phyloP scores from a whole-genome alignment of 2,329 filamentous ascomycete genomes.

The Fusarium acutatum region DNA sequence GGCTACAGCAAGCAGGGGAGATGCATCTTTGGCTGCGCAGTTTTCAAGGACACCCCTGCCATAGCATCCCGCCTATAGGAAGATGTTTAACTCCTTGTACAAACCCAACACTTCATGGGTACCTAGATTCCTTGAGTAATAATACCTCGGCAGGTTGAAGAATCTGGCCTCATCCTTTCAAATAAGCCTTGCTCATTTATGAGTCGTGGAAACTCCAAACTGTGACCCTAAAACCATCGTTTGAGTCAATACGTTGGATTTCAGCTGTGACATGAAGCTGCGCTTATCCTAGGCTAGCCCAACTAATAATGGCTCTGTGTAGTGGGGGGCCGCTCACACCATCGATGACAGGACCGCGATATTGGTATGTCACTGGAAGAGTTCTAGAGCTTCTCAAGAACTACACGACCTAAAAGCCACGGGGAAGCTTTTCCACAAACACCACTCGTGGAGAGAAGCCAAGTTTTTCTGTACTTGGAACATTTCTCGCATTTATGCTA shows the following conservation, averaged over 20 bases:
- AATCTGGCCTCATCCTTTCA: neutral
- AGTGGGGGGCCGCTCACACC: slow-evolving; percentile 15
- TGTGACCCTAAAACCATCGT: neutral
- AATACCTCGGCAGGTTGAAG: neutral
- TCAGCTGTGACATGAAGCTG: neutral
- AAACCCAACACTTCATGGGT: neutral
- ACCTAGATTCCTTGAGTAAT: neutral
- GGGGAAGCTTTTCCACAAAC: neutral
- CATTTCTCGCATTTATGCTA: neutral
- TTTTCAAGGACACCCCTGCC: neutral
- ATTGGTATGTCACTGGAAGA: slow-evolving; percentile 22
- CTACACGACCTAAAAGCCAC: neutral
- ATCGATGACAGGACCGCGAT: neutral
- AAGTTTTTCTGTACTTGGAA: neutral
- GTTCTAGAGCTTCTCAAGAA: slow-evolving; percentile 18
- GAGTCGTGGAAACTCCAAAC: neutral
- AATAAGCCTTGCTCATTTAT: neutral
- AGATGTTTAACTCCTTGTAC: neutral
- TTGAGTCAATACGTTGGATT: slow-evolving; percentile 15
- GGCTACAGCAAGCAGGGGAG: neutral
- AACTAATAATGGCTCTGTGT: neutral
- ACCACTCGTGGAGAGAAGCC: neutral
- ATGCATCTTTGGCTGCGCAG: neutral
- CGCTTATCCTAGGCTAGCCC: neutral
- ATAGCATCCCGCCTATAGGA: neutral